Conservation (phyloP, 2,329 filamentous ascomycete species). For the Ophiocordyceps sinensis region DNA sequence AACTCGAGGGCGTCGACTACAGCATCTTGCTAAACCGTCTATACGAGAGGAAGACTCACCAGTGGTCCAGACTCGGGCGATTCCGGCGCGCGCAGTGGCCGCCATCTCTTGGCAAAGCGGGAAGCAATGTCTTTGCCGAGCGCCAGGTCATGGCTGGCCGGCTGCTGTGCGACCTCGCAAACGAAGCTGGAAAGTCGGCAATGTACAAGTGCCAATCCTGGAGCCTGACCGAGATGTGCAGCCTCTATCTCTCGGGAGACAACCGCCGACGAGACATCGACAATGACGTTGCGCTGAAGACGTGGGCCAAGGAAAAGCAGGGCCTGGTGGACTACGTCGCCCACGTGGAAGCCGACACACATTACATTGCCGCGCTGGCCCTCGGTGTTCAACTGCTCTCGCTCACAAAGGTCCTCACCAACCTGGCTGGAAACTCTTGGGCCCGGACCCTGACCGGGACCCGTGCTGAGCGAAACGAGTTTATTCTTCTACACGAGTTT, state of each 20-base stretch:
- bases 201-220: conserved; percentile 98
- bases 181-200: conserved; percentile 91
- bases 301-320: conserved; percentile 63
- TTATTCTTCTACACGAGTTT: conserved; percentile 96
- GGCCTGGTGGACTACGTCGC: conserved; percentile 87
- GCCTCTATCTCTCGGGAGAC: conserved; percentile 63
- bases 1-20: conserved; percentile 95
- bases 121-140: conserved; percentile 85
- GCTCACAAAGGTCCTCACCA: conserved; percentile 87
- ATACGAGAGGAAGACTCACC: conserved; percentile 78
- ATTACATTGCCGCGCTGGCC: conserved; percentile 85
- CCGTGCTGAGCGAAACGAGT: conserved; percentile 93
- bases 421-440: conserved; percentile 96
- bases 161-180: conserved; percentile 83
- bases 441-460: conserved; percentile 90
- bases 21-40: conserved; percentile 78
- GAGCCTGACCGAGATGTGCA: conserved; percentile 97
- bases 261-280: conserved; percentile 72
- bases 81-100: conserved; percentile 79
- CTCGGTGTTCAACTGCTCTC: conserved; percentile 84
- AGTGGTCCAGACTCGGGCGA: conserved; percentile 87
- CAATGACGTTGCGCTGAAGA: conserved; percentile 72
- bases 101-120: conserved; percentile 67
- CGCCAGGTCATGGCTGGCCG: conserved; percentile 79
- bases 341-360: conserved; percentile 90